Evolutionary conservation across 1,284 basidiomycete genomes (phyloP).

Genomic region (Athelia psychrophila): DNA sequence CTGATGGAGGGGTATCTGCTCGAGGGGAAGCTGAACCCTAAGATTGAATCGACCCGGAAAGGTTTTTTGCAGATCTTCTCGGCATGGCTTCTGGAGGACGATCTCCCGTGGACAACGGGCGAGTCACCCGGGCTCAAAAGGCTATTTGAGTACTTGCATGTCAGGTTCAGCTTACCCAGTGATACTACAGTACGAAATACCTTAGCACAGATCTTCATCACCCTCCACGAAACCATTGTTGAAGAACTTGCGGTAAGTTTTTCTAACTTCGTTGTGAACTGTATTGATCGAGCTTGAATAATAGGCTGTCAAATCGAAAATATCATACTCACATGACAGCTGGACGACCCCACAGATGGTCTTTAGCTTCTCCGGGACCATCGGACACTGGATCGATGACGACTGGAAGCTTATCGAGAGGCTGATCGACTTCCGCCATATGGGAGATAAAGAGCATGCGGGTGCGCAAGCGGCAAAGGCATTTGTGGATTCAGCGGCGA

Average conservation of each 20-base stretch:
- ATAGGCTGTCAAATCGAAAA: conserved; percentile 15
- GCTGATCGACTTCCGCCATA: conserved; percentile 12
- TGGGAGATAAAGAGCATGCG: conserved; percentile 15
- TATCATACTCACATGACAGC: conserved; percentile 14
- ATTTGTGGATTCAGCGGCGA: conserved; percentile 8
- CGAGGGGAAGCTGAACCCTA: conserved; percentile 7
- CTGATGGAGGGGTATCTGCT: no score
- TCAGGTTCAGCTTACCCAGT: conserved; percentile 4
- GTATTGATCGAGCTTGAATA: background rate
- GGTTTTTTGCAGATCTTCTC: conserved; percentile 13
- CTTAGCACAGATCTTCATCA: conserved; percentile 1
- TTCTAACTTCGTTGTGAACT: no score
- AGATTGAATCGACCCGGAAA: background rate
- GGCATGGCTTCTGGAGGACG: conserved; percentile 14
- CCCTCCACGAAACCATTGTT: conserved; percentile 8
- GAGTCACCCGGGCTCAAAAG: conserved; percentile 8
- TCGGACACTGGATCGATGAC: conserved; percentile 15
- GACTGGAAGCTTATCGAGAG: conserved; percentile 16
- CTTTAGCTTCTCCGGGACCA: conserved; percentile 13
- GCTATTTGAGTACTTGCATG: conserved; percentile 12
- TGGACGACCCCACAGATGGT: conserved; percentile 19
- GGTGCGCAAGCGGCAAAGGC: conserved; percentile 11
- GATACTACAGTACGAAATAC: conserved; percentile 12
- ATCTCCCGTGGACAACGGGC: conserved; percentile 15
- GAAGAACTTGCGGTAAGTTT: conserved; percentile 7